Evolutionary conservation across 495 filamentous ascomycete genomes (phyloP), one percentile per base, ranked within the genome.

Genomic region (Penicillium ucsense): DNA sequence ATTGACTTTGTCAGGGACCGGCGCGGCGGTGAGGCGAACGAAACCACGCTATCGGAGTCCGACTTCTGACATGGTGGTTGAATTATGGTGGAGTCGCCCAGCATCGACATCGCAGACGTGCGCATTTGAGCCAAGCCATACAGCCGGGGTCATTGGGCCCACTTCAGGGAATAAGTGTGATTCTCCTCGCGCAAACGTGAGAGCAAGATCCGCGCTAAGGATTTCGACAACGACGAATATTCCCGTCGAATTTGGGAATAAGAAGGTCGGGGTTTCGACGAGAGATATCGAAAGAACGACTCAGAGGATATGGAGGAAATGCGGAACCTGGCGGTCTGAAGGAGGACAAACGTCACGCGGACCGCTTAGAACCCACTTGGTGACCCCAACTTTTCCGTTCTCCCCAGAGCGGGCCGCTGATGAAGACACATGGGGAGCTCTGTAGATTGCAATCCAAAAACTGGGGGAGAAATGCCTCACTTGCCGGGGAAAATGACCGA

Each of bases 51-150:
- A 30, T 37, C 43, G 37, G 54, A 50, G 43, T 59, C 53, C 45
- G 58, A 38, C 36, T 51, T 42, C 38, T 59, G 53, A 45, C 62
- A 68, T 50, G 57, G 44, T 31, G 65, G 48, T 46, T 57, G 57
- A 37, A 57, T 53, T 61, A 67, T 54, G 43, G 64, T 49, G 40
- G 64, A 57, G 54, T 71, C 64, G 53, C 50, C 56, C 47, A 66
- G 45, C 41, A 68, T 53, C 50, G 65, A 60, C 62, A 67, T 67
- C 38, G 44, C 53, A 56, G 51, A 53, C 46, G 38, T 59, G 58
- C 53, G 56, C 58, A 59, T 63, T 46, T 45, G 47, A 43, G 50
- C 41, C 56, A 45, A 61, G 55, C 58, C 58, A 63, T 61, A 11
- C 55, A 51, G 43, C 46, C 57, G 47, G 55, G 53, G 50, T 51